A percentile compares a stretch with the other conserved stretches of the same genome.
Conservation (phyloP, 352 stramenopile genomes). For the Phytophthora pluvialis region DNA sequence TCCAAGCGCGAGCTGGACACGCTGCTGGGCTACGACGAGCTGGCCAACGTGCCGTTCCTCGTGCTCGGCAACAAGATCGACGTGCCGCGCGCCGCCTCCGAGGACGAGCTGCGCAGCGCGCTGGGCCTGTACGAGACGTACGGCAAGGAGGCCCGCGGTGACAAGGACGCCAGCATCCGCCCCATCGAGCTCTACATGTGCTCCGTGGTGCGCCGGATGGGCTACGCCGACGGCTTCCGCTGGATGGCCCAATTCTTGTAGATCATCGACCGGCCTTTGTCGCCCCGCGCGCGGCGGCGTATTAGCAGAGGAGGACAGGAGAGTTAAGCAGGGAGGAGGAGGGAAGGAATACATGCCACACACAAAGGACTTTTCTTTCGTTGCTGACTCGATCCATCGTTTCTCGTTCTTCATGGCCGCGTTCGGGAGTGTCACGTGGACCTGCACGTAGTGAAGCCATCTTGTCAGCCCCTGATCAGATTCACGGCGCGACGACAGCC, state of each 20-base stretch:
- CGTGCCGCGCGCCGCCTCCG: constrained; percentile 95
- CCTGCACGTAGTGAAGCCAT: constrained; percentile 31
- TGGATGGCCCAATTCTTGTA: constrained; percentile 93
- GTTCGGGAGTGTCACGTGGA: constrained; percentile 5
- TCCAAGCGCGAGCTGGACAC: constrained; percentile 99
- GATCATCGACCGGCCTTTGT: constrained; percentile 32
- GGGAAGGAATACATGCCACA: constrained; percentile 38
- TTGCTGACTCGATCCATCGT: constrained; percentile 10
- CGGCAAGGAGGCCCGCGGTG: constrained; percentile 95
- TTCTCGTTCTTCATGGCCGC: neutral
- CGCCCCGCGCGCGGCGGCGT: constrained; percentile 13
- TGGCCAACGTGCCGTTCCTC: constrained; percentile 98
- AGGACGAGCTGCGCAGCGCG: constrained; percentile 97
- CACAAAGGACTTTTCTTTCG: constrained; percentile 13
- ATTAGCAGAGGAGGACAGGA: constrained; percentile 33
- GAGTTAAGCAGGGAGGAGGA: constrained; percentile 20
- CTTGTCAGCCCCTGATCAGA: constrained; percentile 4
- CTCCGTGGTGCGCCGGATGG: constrained; percentile 98
- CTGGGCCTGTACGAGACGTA: constrained; percentile 99
- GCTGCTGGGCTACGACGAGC: constrained; percentile 97
- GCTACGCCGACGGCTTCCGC: constrained; percentile 96
- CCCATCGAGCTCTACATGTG: constrained; percentile 99
- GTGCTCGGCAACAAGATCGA: constrained; percentile 99
- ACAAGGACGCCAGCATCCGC: constrained; percentile 91
- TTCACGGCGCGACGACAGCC: constrained; percentile 12